Conservation (phyloP, 1,284 basidiomycete genomes). For the Sanghuangporus weigelae region DNA sequence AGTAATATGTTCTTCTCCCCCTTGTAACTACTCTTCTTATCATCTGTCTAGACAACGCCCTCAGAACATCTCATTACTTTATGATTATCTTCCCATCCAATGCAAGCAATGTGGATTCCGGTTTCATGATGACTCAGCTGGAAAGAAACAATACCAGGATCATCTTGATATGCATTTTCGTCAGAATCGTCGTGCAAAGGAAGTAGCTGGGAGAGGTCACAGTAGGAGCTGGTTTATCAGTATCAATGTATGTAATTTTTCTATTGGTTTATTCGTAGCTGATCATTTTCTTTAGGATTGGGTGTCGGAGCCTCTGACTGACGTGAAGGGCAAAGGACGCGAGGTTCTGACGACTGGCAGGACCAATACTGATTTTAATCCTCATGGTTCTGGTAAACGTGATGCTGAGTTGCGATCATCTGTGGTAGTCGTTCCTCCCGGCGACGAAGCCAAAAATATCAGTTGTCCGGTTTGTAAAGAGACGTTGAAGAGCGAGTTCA, state of each 20-base stretch:
- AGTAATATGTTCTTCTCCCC: constrained; percentile 20
- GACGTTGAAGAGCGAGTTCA: constrained; percentile 84
- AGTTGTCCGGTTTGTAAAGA: constrained; percentile 99
- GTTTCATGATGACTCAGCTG: constrained; percentile 66
- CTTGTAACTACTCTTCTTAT: neutral
- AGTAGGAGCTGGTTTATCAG: constrained; percentile 89
- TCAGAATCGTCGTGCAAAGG: constrained; percentile 86
- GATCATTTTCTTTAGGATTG: constrained; percentile 9
- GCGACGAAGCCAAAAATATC: constrained; percentile 72
- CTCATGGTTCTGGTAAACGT: constrained; percentile 56
- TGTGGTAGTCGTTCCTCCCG: constrained; percentile 84
- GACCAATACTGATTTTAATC: neutral
- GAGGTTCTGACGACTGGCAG: neutral
- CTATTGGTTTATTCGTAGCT: neutral
- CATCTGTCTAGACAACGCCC: constrained; percentile 50
- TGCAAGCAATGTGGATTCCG: constrained; percentile 95
- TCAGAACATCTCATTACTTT: constrained; percentile 60
- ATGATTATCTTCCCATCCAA: constrained; percentile 70
- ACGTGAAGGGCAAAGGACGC: constrained; percentile 43
- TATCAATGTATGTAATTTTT: constrained; percentile 62
- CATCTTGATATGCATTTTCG: constrained; percentile 98
- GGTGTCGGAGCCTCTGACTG: constrained; percentile 21
- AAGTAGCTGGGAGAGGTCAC: constrained; percentile 76
- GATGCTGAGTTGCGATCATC: constrained; percentile 72
- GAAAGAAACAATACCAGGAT: constrained; percentile 77